Percentiles rank a stretch among this genome's conserved stretches.
phyloP scores from a whole-genome alignment of 2,329 filamentous ascomycete species.

The Alternaria metachromatica region DNA sequence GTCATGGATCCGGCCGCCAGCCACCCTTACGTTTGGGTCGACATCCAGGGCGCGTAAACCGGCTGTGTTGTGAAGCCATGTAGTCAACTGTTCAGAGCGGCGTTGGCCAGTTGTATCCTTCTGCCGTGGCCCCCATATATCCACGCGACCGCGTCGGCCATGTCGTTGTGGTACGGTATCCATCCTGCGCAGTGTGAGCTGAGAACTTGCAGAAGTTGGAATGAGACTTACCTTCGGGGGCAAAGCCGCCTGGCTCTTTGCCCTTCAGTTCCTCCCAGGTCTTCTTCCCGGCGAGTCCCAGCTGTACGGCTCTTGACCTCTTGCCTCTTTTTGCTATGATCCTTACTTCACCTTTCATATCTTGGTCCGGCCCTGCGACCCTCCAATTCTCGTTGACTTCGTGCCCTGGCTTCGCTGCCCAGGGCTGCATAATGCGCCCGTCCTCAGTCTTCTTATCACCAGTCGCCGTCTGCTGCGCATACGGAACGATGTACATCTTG shows the following conservation, averaged over 20 bases:
- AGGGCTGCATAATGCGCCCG: slow-evolving; percentile 30
- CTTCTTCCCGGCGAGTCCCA: slow-evolving; percentile 33
- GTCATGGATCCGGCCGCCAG: background rate
- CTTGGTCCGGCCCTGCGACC: slow-evolving; percentile 37
- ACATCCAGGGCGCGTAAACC: slow-evolving; percentile 9
- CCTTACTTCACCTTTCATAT: slow-evolving; percentile 40
- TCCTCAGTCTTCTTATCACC: slow-evolving; percentile 24
- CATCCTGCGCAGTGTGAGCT: slow-evolving; percentile 32
- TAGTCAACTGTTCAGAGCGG: slow-evolving; percentile 30
- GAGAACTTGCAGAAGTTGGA: background rate
- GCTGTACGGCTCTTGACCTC: slow-evolving; percentile 31
- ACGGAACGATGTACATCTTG: slow-evolving; percentile 41
- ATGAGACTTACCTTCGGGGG: slow-evolving; percentile 31
- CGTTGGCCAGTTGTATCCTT: slow-evolving; percentile 39
- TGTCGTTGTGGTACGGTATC: slow-evolving; percentile 44
- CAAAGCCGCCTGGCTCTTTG: slow-evolving; percentile 31
- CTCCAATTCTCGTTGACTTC: slow-evolving; percentile 37
- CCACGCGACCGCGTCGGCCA: slow-evolving; percentile 46
- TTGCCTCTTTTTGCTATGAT: slow-evolving; percentile 42
- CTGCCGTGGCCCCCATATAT: slow-evolving; percentile 44
- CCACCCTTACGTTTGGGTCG: background rate
- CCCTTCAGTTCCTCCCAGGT: slow-evolving; percentile 43
- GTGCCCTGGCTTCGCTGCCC: slow-evolving; percentile 41
- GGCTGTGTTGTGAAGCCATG: slow-evolving; percentile 12
- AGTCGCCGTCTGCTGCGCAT: slow-evolving; percentile 17